Conservation (phyloP, 1,284 basidiomycete genomes). For the Meira miltonrushii region DNA sequence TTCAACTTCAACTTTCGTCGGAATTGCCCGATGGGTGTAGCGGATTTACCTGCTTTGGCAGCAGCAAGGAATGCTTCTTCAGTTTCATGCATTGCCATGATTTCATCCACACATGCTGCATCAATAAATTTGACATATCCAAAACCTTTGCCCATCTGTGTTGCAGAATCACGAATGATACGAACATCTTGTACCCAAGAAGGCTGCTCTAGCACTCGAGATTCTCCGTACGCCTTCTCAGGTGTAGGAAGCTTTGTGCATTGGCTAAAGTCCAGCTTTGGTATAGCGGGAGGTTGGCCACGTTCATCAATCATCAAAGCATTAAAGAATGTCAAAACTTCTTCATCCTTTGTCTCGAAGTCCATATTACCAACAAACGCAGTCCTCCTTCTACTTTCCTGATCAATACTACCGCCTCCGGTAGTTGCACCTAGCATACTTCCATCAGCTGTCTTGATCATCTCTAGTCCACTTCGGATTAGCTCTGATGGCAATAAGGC, state of each 20-base stretch:
- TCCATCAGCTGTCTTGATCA: constrained; percentile 32
- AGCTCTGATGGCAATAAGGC: constrained; percentile 37
- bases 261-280: not conserved
- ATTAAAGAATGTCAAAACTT: constrained; percentile 81
- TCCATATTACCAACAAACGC: constrained; percentile 90
- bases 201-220: not conserved
- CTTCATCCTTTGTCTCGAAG: constrained; percentile 85
- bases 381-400: constrained; percentile 59
- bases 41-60: constrained; percentile 14
- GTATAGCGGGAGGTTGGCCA: constrained; percentile 56
- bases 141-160: constrained; percentile 95
- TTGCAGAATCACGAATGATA: constrained; percentile 82
- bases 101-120: constrained; percentile 56
- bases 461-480: constrained; percentile 39
- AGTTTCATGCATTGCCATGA: constrained; percentile 43
- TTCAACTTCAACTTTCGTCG: constrained; percentile 44
- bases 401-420: constrained; percentile 29
- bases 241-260: constrained; percentile 2
- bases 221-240: not conserved
- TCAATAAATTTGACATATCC: constrained; percentile 82
- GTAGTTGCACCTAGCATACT: constrained; percentile 21
- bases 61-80: constrained; percentile 42
- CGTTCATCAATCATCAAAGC: constrained; percentile 68
- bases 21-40: constrained; percentile 20
- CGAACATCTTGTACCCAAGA: constrained; percentile 78